Evolutionary conservation across 495 filamentous ascomycete species (phyloP), one percentile per base, ranked within the genome.

Genomic region (Melanomma pulvis-pyrius): DNA sequence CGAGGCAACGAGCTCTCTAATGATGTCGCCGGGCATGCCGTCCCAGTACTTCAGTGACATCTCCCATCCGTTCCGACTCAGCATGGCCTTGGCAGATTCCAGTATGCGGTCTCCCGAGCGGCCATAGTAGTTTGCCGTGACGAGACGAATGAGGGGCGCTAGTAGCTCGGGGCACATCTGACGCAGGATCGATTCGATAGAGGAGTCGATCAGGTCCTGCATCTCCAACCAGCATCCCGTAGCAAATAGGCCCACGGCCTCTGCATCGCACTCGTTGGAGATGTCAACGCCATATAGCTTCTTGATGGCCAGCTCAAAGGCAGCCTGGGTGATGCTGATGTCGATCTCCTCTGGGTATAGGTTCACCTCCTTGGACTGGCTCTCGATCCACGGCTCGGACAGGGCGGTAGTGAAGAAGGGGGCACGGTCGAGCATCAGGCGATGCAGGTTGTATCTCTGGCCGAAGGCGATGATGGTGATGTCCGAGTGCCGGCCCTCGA

Each of bases 181-280:
- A 26, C 82, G 78, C 9, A 87, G 74, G 36, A 87, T 79, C 12
- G 81, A 78, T 4, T 79, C 79, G 25, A 84, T 81, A 63, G 82
- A 82, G 19, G 78, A 75, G n/a, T 87, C 81, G 17, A 85, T 77
- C 41, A 87, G 74, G 59, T 87, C 84, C 28, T 83, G 80, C 77
- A 87, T 84, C 59, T 86, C 84, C 2, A 87, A 71, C 82, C 83
- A 87, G 63, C 83, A 84, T 9, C 79, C 84, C 6, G 82, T 82
- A 21, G 84, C 85, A 63, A 87, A 82, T n/a, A 87, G 74, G 9
- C 82, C 80, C 58, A 86, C 72, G 13, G 84, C 84, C 59, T 87
- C 79, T 24, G 70, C 74, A 52, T 85, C 82, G 67, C 85, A 83
- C 65, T 87, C 82, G 17, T 62, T 63, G 39, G 72, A 61, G 46